Evolutionary conservation across 2,329 filamentous ascomycete genomes (phyloP).

Genomic region (Talaromyces sp.): DNA sequence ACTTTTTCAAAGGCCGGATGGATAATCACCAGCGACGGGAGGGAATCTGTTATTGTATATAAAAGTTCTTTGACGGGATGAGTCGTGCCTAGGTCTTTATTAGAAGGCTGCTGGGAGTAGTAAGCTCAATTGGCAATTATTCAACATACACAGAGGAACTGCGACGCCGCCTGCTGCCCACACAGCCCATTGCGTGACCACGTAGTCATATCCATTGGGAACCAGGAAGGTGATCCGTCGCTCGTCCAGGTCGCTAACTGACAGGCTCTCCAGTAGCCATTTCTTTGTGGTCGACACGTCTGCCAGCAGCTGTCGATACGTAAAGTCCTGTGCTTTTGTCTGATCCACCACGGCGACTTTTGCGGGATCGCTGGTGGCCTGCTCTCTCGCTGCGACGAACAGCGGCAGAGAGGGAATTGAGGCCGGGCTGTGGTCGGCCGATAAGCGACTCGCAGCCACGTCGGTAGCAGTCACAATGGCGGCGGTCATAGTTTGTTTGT

Average conservation of each 20-base stretch:
- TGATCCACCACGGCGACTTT: slow-evolving; percentile 38
- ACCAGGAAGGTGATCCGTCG: slow-evolving; percentile 35
- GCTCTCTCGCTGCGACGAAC: slow-evolving; percentile 34
- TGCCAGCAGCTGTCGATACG: slow-evolving; percentile 36
- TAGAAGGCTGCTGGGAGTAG: not conserved
- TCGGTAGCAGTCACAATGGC: slow-evolving; percentile 1
- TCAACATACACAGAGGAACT: slow-evolving; percentile 38
- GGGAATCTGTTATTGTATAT: slow-evolving; percentile 39
- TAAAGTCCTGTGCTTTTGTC: slow-evolving; percentile 35
- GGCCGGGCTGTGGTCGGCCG: slow-evolving; percentile 11
- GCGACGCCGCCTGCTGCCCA: slow-evolving; percentile 42
- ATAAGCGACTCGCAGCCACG: not conserved
- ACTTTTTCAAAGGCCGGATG: slow-evolving; percentile 36
- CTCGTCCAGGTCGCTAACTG: slow-evolving; percentile 30
- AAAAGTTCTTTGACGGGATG: slow-evolving; percentile 39
- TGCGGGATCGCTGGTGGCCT: slow-evolving; percentile 26
- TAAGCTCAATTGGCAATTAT: not conserved
- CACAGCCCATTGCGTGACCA: slow-evolving; percentile 39
- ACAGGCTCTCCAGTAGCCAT: slow-evolving; percentile 29
- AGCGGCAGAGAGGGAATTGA: slow-evolving; percentile 36
- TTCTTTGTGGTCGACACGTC: slow-evolving; percentile 34
- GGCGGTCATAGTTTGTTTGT: not conserved
- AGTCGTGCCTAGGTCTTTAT: slow-evolving; percentile 30
- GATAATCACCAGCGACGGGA: slow-evolving; percentile 38
- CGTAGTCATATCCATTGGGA: slow-evolving; percentile 40